Evolutionary conservation across 2,329 filamentous ascomycete genomes (phyloP).

Genomic region (Hymenoscyphus scutula): DNA sequence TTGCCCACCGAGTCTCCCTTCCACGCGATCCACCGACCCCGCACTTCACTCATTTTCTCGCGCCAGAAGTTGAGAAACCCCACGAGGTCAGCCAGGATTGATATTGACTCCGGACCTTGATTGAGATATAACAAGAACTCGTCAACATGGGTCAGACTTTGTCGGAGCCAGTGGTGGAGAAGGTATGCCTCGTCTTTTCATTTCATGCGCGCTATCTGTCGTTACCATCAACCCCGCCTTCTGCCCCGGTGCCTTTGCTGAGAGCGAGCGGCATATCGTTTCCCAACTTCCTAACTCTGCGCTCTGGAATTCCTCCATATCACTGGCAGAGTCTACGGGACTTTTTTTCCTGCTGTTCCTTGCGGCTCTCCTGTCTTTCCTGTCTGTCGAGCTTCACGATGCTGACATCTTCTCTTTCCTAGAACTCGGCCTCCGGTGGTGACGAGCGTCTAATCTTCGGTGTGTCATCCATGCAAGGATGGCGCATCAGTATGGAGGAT

Average conservation of each 20-base stretch:
- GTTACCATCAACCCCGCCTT: not conserved
- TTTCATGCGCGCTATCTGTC: slow-evolving; percentile 11
- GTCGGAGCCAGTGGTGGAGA: slow-evolving; percentile 97
- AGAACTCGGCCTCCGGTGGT: slow-evolving; percentile 86
- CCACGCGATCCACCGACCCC: slow-evolving; percentile 26
- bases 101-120: slow-evolving; percentile 27
- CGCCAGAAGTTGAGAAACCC: slow-evolving; percentile 21
- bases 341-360: not conserved
- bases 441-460: slow-evolving; percentile 93
- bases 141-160: slow-evolving; percentile 91
- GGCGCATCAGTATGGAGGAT: slow-evolving; percentile 99
- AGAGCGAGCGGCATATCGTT: not conserved
- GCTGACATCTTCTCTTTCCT: slow-evolving; percentile 33
- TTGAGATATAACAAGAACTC: slow-evolving; percentile 28
- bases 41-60: slow-evolving; percentile 28
- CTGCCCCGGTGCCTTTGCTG: not conserved
- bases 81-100: slow-evolving; percentile 6
- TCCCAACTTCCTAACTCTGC: not conserved
- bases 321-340: not conserved
- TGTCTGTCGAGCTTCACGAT: slow-evolving; percentile 11
- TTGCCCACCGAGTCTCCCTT: slow-evolving; percentile 12
- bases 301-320: not conserved
- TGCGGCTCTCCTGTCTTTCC: not conserved
- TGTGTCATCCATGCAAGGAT: slow-evolving; percentile 98
- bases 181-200: slow-evolving; percentile 63